phyloP scores from a whole-genome alignment of 148 eudicot genomes.

The Spergularia marina region DNA sequence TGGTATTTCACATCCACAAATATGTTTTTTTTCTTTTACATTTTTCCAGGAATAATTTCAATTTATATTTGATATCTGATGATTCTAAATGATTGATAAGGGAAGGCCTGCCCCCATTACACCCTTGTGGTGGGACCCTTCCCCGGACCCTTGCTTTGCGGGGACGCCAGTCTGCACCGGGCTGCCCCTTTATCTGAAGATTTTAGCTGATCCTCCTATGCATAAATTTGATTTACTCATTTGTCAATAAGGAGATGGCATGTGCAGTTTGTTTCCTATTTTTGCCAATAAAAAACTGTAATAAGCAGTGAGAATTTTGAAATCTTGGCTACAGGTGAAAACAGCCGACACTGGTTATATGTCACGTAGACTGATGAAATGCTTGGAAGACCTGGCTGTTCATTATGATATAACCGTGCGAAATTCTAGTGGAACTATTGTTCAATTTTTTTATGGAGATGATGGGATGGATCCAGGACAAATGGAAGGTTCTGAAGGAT shows the following conservation, averaged over 20 bases:
- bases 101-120: no score
- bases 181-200: neutral
- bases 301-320: neutral
- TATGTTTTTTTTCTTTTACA: no score
- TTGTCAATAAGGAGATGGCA: neutral
- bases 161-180: neutral
- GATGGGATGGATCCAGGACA: conserved; percentile 98
- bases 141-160: no score
- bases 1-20: no score
- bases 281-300: neutral
- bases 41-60: no score
- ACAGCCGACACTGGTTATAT: conserved; percentile 99
- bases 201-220: neutral
- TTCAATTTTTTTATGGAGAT: conserved; percentile 87
- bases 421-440: conserved; percentile 72
- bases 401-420: conserved; percentile 88
- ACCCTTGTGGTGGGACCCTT: neutral
- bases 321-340: conserved; percentile 66
- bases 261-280: neutral
- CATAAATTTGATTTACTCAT: neutral
- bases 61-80: no score
- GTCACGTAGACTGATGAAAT: conserved; percentile 95
- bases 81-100: no score
- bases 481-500: conserved; percentile 90
- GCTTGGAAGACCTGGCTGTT: conserved; percentile 82